Evolutionary conservation across 192 early-diverging fungal genomes (phyloP), one percentile per base, ranked within the genome.

Genomic region (Coemansia sp.): DNA sequence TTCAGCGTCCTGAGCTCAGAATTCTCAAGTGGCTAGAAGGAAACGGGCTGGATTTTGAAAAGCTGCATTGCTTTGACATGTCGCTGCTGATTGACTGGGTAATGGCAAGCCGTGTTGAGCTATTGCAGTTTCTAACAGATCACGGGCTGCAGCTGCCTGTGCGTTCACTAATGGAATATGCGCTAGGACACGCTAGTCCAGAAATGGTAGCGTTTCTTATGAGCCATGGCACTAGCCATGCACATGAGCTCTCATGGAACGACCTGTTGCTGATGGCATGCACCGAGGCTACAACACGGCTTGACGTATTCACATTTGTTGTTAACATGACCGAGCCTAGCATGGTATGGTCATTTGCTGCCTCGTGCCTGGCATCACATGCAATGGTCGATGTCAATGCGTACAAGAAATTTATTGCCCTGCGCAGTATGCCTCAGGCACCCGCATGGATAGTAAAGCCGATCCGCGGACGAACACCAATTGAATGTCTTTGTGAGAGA

Each of bases 231-330:
- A 5, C 62, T 9, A 37, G 35, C 30, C 36, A 61, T n/a, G 30
- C 16, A 40, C 23, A 57, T 33, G 45, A 14, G 53, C 54, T 53
- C 5, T 58, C 70, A 18, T 72, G 70, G 70, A 58, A 65, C 39
- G 70, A 72, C 28, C 44, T 72, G 43, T 19, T 72, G 40, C 45
- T 72, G 57, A 65, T 72, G 70, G 70, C 70, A 41, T 64, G 63
- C 33, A 61, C 70, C 0, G 59, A 65, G 10, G 55, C 49, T 2
- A 54, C 50, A 7, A 65, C 70, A 10, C 51, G 55, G 12, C 15
- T 54, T 12, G 70, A 60, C 21, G 70, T 72, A 4, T 72, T 65
- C 36, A 37, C 33, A 46, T 47, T 48, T 31, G 42, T 65, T 5
- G 61, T 54, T 10, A 36, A 42, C 14, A 72, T 53, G 37, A 72